A percentile compares a stretch with the other conserved stretches of the same genome.
phyloP scores from a whole-genome alignment of 2,329 filamentous ascomycete species.

The Chrysosporium queenslandicum region DNA sequence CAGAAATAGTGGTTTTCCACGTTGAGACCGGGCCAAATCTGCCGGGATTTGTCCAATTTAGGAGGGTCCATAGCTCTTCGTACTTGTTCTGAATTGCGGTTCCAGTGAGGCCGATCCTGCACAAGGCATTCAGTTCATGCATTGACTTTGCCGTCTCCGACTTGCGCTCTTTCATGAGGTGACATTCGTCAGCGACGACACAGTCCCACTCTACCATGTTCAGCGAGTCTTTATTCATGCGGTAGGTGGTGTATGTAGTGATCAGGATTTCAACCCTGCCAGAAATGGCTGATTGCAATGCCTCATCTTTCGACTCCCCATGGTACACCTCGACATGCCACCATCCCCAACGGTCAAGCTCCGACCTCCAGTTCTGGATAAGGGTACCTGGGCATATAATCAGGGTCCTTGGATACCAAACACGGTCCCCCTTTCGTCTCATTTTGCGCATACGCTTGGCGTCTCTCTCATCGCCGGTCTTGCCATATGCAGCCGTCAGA shows the following conservation, averaged over 20 bases:
- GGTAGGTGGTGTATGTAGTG: conserved; percentile 86
- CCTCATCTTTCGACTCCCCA: conserved; percentile 59
- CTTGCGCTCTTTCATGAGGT: conserved; percentile 68
- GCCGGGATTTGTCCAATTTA: conserved; percentile 94
- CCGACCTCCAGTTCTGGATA: conserved; percentile 83
- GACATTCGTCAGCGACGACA: conserved; percentile 88
- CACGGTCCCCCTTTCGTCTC: conserved; percentile 46
- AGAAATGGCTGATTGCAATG: conserved; percentile 59
- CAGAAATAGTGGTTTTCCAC: conserved; percentile 69
- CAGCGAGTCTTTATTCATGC: conserved; percentile 61
- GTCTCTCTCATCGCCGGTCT: conserved; percentile 81
- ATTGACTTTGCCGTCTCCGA: conserved; percentile 76
- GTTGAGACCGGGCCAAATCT: conserved; percentile 55
- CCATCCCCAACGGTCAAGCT: conserved; percentile 86
- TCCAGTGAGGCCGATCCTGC: conserved; percentile 83
- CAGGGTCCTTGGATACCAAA: conserved; percentile 75
- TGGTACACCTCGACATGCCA: conserved; percentile 83
- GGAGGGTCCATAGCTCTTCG: conserved; percentile 87
- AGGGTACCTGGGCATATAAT: conserved; percentile 83
- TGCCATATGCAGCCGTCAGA: conserved; percentile 82
- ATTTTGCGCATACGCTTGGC: conserved; percentile 79
- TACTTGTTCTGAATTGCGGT: conserved; percentile 98
- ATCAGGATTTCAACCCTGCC: conserved; percentile 84
- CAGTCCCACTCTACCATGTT: conserved; percentile 90
- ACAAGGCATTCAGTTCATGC: conserved; percentile 82